phyloP scores from a whole-genome alignment of 2,329 filamentous ascomycete species.

The Botrytis elliptica region DNA sequence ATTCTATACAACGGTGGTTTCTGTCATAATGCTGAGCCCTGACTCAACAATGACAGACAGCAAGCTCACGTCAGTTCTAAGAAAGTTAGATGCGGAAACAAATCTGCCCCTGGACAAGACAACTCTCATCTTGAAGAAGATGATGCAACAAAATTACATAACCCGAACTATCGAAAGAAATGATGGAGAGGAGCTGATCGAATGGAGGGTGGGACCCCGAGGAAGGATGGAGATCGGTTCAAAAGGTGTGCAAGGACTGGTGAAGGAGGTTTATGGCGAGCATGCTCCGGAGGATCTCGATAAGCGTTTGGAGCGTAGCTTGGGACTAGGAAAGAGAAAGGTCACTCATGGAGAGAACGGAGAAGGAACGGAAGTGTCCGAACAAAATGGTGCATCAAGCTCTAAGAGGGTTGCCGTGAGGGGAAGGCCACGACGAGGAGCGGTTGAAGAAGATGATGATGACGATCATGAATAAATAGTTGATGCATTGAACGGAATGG shows the following conservation, averaged over 20 bases:
- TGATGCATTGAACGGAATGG: neutral
- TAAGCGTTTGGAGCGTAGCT: constrained; percentile 58
- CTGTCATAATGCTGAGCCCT: constrained; percentile 67
- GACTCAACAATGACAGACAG: constrained; percentile 73
- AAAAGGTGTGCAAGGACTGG: constrained; percentile 70
- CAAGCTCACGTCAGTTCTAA: constrained; percentile 74
- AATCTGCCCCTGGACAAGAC: constrained; percentile 73
- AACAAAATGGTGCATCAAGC: constrained; percentile 23
- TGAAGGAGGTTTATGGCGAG: constrained; percentile 59
- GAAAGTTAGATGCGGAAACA: constrained; percentile 70
- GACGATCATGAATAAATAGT: constrained; percentile 8
- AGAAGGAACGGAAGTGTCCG: constrained; percentile 29
- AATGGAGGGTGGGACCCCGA: constrained; percentile 81
- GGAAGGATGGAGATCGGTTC: constrained; percentile 82
- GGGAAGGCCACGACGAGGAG: neutral
- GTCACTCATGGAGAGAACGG: constrained; percentile 24
- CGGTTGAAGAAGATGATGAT: constrained; percentile 11
- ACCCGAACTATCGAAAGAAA: constrained; percentile 67
- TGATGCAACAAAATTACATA: constrained; percentile 82
- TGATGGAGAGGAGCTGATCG: constrained; percentile 72
- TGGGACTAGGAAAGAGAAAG: constrained; percentile 49
- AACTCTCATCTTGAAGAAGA: constrained; percentile 68
- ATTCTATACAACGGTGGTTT: constrained; percentile 76
- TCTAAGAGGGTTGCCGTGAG: neutral
- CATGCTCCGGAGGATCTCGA: constrained; percentile 53